Conservation (phyloP, 2,329 filamentous ascomycete species). For the Exophiala sp. region DNA sequence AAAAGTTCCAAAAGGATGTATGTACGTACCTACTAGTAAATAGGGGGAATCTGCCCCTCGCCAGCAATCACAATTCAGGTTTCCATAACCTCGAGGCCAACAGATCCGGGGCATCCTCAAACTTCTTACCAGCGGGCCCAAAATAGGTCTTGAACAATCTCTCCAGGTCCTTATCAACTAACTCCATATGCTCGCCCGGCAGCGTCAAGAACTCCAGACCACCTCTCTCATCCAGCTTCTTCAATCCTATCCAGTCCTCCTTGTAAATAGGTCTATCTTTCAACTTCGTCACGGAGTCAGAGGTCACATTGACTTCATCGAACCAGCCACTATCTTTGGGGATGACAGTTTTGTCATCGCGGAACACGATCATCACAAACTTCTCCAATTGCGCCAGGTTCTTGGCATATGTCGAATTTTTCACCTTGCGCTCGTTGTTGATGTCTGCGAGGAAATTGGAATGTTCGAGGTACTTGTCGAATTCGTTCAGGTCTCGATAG, state of each 20-base stretch:
- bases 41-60: not conserved
- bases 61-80: conserved; percentile 10
- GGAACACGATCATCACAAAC: conserved; percentile 86
- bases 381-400: conserved; percentile 65
- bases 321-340: conserved; percentile 93
- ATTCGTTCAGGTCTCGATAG: conserved; percentile 66
- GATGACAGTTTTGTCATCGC: conserved; percentile 75
- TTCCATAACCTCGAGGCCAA: conserved; percentile 1
- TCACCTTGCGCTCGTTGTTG: conserved; percentile 78
- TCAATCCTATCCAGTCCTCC: conserved; percentile 91
- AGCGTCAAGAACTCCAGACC: conserved; percentile 68
- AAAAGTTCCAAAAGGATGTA: too few relatives aligned
- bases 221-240: conserved; percentile 68
- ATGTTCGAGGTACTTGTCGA: conserved; percentile 67
- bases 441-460: conserved; percentile 91
- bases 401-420: conserved; percentile 67
- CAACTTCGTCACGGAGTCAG: conserved; percentile 57
- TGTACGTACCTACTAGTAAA: not conserved
- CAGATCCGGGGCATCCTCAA: not conserved
- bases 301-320: conserved; percentile 69
- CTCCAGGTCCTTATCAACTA: conserved; percentile 60
- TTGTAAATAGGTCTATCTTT: conserved; percentile 67
- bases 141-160: conserved; percentile 56
- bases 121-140: conserved; percentile 29
- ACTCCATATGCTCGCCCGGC: conserved; percentile 75